Evolutionary conservation across 106 monocot genomes (phyloP), one percentile per base, ranked within the genome.

Genomic region (Alisma plantagoaquatica): DNA sequence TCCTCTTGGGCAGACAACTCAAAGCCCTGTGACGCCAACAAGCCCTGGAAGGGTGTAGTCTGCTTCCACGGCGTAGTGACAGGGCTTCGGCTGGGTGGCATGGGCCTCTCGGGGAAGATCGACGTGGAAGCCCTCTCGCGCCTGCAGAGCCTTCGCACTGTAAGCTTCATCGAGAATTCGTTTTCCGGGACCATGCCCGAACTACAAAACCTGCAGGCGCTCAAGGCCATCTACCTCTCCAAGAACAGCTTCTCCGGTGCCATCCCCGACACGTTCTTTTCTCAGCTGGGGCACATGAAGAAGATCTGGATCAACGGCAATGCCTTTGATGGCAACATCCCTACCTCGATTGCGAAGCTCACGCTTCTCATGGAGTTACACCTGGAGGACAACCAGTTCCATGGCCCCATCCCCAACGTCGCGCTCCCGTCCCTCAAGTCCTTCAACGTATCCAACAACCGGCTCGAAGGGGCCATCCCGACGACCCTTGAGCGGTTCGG

Each of bases 141-240:
- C 16, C 42, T 92, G n/a, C 44, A 19, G 1, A 31, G 35, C 2
- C 86, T 86, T 27, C 82, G 92, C 2, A 24, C 66, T 19, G 27
- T 92, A 10, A 67, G 70, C 45, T 32, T 92, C 17, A 23, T 56
- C 24, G 3, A 48, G 15, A 92, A 86, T 60, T 26, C 32, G 29
- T 56, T 86, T 60, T 63, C 86, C 26, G 92, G 92, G 17, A 32
- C 73, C 14, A 71, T 92, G 41, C 92, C 92, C 0, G 54, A 63
- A 19, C 54, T 93, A 55, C 15, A 42, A 33, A 59, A 38, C 14
- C 71, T 92, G 51, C 27, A 23, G 0, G 74, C 64, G 7, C 70
- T 93, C 50, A 79, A 66, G 29, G 58, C 83, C 30, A 44, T 93
- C 4, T 87, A 67, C 71, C 57, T 93, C 28, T 63, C 76, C 25